These are phyloP conservation scores for Colletotrichum spinosum DNA, from an alignment of 2,329 filamentous ascomycete species.

Conservation along the genomic window DNA sequence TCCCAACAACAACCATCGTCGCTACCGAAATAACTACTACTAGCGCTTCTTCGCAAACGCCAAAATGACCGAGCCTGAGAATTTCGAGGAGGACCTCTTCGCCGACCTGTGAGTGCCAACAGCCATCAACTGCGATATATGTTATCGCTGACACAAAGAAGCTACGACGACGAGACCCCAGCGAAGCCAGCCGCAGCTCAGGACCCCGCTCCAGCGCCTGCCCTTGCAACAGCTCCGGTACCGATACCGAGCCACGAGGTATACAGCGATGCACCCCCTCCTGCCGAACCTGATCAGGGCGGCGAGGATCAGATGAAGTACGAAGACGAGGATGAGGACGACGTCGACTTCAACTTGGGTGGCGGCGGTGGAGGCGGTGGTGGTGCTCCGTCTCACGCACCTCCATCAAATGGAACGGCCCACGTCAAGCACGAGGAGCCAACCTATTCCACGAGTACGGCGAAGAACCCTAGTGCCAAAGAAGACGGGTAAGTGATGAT, in stretches of 20 bases:
- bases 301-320: slow-evolving; percentile 54
- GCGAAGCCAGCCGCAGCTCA: slow-evolving; percentile 44
- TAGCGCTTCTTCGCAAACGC: slow-evolving; percentile 4
- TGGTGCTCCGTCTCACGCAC: slow-evolving; percentile 17
- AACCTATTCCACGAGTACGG: slow-evolving; percentile 44
- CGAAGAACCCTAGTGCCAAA: slow-evolving; percentile 77
- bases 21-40: slow-evolving; percentile 7
- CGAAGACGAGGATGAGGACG: slow-evolving; percentile 64
- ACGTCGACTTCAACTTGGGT: slow-evolving; percentile 69
- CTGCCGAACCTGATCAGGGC: slow-evolving; percentile 52
- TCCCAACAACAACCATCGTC: background rate
- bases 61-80: slow-evolving; percentile 82
- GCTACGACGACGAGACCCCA: slow-evolving; percentile 75
- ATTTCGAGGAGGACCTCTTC: slow-evolving; percentile 94
- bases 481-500: slow-evolving; percentile 83
- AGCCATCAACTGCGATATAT: slow-evolving; percentile 39
- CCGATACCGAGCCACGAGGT: slow-evolving; percentile 44
- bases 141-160: slow-evolving; percentile 44
- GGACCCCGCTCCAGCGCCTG: slow-evolving; percentile 50
- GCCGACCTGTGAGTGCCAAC: slow-evolving; percentile 81
- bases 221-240: slow-evolving; percentile 42
- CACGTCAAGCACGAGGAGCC: slow-evolving; percentile 45
- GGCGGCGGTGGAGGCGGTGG: slow-evolving; percentile 42
- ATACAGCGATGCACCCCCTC: slow-evolving; percentile 42
- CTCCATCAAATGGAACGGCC: slow-evolving; percentile 32